These are phyloP conservation scores for Pholiota molesta DNA, from an alignment of 768 basidiomycete species.

Conservation along the genomic window DNA sequence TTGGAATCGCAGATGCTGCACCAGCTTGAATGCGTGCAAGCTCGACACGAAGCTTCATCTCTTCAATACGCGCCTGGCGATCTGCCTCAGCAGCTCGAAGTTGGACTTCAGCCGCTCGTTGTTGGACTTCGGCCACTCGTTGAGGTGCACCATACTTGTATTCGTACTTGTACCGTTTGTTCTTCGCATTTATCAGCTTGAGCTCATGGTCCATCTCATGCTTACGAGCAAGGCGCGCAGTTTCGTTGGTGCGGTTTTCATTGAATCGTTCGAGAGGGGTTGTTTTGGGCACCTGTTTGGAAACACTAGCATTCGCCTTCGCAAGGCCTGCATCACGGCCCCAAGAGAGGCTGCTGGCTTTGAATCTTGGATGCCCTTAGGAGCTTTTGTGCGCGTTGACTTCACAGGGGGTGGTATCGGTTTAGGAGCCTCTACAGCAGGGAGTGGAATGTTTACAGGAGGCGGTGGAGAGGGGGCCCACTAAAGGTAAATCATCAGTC, in stretches of 20 bases:
- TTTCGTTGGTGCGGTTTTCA: neutral
- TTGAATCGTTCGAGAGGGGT: too few relatives aligned
- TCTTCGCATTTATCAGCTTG: conserved; percentile 1
- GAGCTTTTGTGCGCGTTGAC: neutral
- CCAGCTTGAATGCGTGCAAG: neutral
- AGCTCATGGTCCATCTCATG: conserved; percentile 10
- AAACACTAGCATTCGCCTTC: conserved; percentile 1
- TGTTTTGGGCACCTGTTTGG: too few relatives aligned
- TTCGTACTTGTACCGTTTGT: conserved; percentile 19
- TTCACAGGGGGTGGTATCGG: too few relatives aligned
- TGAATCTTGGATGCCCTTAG: neutral
- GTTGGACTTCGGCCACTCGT: neutral
- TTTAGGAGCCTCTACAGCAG: too few relatives aligned
- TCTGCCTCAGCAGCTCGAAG: conserved; percentile 5
- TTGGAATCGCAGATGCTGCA: too few relatives aligned
- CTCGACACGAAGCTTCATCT: conserved; percentile 14
- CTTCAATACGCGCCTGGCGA: conserved; percentile 2
- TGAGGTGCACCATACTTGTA: neutral
- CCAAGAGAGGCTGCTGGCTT: neutral
- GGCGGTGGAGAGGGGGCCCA: too few relatives aligned
- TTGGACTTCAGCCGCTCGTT: neutral
- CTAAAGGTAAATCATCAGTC: too few relatives aligned
- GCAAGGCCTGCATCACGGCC: conserved; percentile 13
- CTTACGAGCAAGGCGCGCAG: conserved; percentile 6
- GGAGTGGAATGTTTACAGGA: too few relatives aligned